Evolutionary conservation across 805 yeast genomes (phyloP).

Genomic region (Cyberlindnera misumaiensis): DNA sequence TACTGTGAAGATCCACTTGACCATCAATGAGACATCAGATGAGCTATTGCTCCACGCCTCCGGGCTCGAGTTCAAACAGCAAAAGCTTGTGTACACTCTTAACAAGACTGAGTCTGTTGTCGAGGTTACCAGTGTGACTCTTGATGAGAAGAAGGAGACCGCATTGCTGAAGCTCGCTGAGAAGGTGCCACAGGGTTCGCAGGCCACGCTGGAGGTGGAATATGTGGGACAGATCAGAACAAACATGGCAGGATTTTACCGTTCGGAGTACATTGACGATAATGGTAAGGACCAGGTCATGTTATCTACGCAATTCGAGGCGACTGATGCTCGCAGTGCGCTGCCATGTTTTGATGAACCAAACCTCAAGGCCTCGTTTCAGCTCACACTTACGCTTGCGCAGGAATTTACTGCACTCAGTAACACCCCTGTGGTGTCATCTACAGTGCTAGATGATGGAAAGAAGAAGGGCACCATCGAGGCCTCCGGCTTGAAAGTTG

Average conservation of each 20-base stretch:
- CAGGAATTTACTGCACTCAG: slow-evolving; percentile 52
- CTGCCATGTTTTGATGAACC: slow-evolving; percentile 87
- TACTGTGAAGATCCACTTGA: slow-evolving; percentile 43
- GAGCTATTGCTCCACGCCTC: slow-evolving; percentile 49
- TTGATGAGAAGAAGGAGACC: slow-evolving; percentile 51
- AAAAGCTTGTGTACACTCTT: slow-evolving; percentile 29
- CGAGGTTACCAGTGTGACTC: slow-evolving; percentile 27
- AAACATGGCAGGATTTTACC: slow-evolving; percentile 76
- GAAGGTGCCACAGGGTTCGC: slow-evolving; percentile 28
- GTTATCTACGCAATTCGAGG: slow-evolving; percentile 81
- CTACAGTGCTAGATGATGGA: slow-evolving; percentile 35
- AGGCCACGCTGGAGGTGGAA: slow-evolving; percentile 38
- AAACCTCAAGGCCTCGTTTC: slow-evolving; percentile 67
- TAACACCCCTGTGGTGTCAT: slow-evolving; percentile 56
- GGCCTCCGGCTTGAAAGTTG: slow-evolving; percentile 20
- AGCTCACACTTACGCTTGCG: slow-evolving; percentile 52
- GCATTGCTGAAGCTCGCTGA: slow-evolving; percentile 49
- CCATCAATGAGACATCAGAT: slow-evolving; percentile 40
- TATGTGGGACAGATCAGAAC: slow-evolving; percentile 59
- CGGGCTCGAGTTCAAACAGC: slow-evolving; percentile 51
- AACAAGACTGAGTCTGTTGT: slow-evolving; percentile 26
- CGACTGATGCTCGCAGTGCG: slow-evolving; percentile 78
- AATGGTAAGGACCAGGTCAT: slow-evolving; percentile 62
- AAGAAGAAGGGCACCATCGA: slow-evolving; percentile 43
- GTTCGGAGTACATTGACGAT: slow-evolving; percentile 52